These are phyloP conservation scores for Rhodocollybia butyracea DNA, from an alignment of 768 basidiomycete genomes.

Conservation along the genomic window DNA sequence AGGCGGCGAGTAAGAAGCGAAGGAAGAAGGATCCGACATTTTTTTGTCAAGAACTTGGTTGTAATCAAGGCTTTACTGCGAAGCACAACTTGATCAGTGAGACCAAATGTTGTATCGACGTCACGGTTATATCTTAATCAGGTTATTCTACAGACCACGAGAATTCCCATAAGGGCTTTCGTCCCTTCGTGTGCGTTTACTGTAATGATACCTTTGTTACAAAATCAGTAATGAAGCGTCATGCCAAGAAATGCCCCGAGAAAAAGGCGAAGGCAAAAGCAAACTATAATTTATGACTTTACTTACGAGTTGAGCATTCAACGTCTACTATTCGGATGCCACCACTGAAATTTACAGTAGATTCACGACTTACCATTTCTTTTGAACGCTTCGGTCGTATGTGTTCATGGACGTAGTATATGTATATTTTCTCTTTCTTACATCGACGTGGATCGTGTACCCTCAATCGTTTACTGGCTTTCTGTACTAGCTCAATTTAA, in stretches of 20 bases:
- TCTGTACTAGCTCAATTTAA: too few species aligned
- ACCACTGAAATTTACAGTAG: too few species aligned
- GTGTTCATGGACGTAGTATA: too few species aligned
- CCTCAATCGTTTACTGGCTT: too few species aligned
- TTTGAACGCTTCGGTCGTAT: too few species aligned
- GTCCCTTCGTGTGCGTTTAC: neutral
- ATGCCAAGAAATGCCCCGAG: neutral
- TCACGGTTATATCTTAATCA: neutral
- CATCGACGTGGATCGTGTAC: too few species aligned
- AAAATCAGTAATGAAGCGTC: neutral
- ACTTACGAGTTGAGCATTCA: too few species aligned
- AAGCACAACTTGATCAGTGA: conserved; percentile 1
- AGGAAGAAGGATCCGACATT: neutral
- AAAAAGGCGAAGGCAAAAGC: too few species aligned
- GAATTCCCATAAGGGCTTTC: neutral
- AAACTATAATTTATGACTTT: too few species aligned
- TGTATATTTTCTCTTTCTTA: too few species aligned
- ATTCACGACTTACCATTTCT: too few species aligned
- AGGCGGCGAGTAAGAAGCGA: neutral
- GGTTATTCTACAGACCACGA: neutral
- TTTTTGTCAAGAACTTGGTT: neutral
- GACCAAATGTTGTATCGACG: neutral
- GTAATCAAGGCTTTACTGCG: neutral
- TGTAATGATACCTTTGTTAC: neutral
- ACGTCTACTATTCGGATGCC: too few species aligned